Evolutionary conservation across 2,329 filamentous ascomycete species (phyloP), one percentile per base, ranked within the genome.

Genomic region (Venturiaceae sp.): DNA sequence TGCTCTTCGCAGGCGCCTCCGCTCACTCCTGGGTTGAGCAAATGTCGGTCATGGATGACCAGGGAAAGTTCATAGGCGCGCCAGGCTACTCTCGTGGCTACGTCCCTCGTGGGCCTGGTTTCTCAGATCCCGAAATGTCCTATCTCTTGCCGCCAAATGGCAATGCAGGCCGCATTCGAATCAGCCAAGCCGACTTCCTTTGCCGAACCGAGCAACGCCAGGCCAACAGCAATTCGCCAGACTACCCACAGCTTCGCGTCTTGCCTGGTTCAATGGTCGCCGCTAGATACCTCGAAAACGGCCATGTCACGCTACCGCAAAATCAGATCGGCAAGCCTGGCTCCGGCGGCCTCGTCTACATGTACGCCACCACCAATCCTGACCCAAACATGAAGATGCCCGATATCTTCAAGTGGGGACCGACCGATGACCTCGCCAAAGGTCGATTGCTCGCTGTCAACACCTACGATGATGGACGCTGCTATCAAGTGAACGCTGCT

Each of bases 401-500:
- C 55, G 77, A 75, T 58, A 86, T 96, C 34, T 84, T 95, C 63
- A 77, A 86, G 55, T 97, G 94, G 94, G 96, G 84, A 52, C 70
- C 78, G 19, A 84, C 90, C 59, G 92, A 92, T 61, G 87, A 81
- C 5, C 91, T 92, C 21, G 79, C 82, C 53, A 83, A 87, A 41
- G 94, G 94, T 33, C 77, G 78, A 44, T 83, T 97, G 13, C 76
- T 97, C 37, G 83, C 86, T 0, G 87, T 83, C 1, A 85, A 90
- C 64, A 84, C 88, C 75, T 99, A 85, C 70, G 94, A 97, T 66
- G 94, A 99, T 66, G 88, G 87, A 28, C 87, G 90, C 66, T 99
- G 94, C 77, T 91, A 91, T 70, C 88, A 97, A 46, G 72, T 83
- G 66, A 92, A 90, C 69, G 64, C 64, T n/a, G 75, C 76, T 2